These are phyloP conservation scores for Colletotrichum gigasporum DNA, from an alignment of 2,329 filamentous ascomycete species.

Conservation along the genomic window DNA sequence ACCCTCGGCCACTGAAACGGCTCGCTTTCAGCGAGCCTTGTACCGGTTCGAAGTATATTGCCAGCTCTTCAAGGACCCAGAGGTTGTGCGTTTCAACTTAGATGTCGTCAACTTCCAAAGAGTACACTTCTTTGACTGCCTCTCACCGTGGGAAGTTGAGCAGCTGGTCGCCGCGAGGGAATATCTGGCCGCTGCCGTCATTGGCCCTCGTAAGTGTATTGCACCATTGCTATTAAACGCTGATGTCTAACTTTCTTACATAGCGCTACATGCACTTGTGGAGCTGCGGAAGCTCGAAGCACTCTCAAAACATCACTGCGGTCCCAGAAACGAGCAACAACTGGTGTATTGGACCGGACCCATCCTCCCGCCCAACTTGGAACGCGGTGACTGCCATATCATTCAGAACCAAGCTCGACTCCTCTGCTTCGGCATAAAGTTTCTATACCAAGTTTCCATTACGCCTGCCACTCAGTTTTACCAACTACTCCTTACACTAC, in stretches of 20 bases:
- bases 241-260: background rate
- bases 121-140: constrained; percentile 19
- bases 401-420: constrained; percentile 24
- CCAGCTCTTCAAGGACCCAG: constrained; percentile 22
- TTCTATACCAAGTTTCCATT: constrained; percentile 13
- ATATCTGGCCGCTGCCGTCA: constrained; percentile 10
- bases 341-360: constrained; percentile 22
- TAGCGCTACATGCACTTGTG: constrained; percentile 19
- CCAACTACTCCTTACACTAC: constrained; percentile 4
- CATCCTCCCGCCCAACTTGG: constrained; percentile 13
- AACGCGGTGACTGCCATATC: constrained; percentile 23
- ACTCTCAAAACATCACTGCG: constrained; percentile 15
- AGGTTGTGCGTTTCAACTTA: constrained; percentile 25
- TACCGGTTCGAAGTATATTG: constrained; percentile 27
- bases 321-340: constrained; percentile 1
- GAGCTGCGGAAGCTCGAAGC: constrained; percentile 21
- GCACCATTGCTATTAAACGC: background rate
- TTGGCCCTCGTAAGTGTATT: constrained; percentile 18
- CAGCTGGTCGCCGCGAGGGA: constrained; percentile 17
- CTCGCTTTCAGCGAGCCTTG: constrained; percentile 21
- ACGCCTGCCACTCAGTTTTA: constrained; percentile 18
- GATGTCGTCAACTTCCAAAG: constrained; percentile 25
- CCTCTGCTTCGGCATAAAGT: constrained; percentile 20
- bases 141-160: constrained; percentile 27
- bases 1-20: constrained; percentile 1